phyloP scores from a whole-genome alignment of 2,329 filamentous ascomycete species.

The Fusarium poae region DNA sequence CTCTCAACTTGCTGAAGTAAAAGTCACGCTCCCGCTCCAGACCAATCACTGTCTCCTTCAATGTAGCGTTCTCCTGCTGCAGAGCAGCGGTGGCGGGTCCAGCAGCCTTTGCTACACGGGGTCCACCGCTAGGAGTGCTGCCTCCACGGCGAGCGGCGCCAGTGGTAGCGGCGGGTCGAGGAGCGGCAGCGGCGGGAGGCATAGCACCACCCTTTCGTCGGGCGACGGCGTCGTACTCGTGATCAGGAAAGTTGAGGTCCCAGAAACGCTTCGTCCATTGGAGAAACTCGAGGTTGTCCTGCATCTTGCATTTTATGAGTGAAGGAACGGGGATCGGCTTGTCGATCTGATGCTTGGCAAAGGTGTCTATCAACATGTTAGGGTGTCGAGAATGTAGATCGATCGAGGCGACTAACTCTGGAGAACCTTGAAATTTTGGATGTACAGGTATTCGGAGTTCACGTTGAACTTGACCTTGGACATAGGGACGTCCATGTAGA shows the following conservation, averaged over 20 bases:
- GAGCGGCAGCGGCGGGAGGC: constrained; percentile 63
- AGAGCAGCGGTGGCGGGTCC: constrained; percentile 77
- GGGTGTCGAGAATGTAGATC: background rate
- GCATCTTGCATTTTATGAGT: constrained; percentile 99
- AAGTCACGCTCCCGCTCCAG: constrained; percentile 97
- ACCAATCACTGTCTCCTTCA: constrained; percentile 96
- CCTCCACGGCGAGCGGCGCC: constrained; percentile 68
- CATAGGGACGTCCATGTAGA: constrained; percentile 97
- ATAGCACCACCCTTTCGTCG: constrained; percentile 83
- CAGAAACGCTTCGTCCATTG: constrained; percentile 98
- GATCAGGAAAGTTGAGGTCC: constrained; percentile 97
- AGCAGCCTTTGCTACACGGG: constrained; percentile 61
- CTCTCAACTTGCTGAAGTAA: constrained; percentile 98
- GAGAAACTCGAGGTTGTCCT: constrained; percentile 98
- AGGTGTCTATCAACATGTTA: constrained; percentile 70
- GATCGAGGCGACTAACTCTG: constrained; percentile 75
- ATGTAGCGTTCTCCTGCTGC: constrained; percentile 84
- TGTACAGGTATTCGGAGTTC: constrained; percentile 95
- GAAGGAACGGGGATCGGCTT: constrained; percentile 89
- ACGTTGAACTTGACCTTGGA: constrained; percentile 97
- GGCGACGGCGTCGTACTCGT: constrained; percentile 92
- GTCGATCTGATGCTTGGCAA: constrained; percentile 88
- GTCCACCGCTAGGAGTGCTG: constrained; percentile 71
- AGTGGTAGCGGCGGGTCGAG: constrained; percentile 63
- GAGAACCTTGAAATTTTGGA: constrained; percentile 98